These are phyloP conservation scores for Alternaria metachromatica DNA, from an alignment of 2,329 filamentous ascomycete genomes.

Conservation along the genomic window DNA sequence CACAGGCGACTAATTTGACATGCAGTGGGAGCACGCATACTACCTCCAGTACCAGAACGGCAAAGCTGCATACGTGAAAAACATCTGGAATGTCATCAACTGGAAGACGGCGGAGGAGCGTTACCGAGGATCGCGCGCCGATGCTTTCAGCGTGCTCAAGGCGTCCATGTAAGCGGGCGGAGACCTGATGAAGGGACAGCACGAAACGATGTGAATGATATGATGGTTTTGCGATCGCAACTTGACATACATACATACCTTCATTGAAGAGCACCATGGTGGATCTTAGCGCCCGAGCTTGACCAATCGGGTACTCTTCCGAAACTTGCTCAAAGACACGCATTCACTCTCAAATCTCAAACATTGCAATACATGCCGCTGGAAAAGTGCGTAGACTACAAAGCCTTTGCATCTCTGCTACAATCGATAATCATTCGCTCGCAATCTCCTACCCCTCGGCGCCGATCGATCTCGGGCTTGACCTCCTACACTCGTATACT, in stretches of 20 bases:
- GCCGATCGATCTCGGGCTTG: not conserved
- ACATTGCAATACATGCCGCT: not conserved
- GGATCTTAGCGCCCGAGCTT: conserved; percentile 17
- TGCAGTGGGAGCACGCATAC: conserved; percentile 84
- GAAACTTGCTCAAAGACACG: conserved; percentile 49
- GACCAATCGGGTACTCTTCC: conserved; percentile 40
- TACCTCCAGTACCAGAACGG: conserved; percentile 84
- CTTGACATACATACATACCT: not conserved
- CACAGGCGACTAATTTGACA: not conserved
- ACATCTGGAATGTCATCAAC: conserved; percentile 80
- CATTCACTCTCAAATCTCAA: conserved; percentile 31
- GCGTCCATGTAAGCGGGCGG: conserved; percentile 36
- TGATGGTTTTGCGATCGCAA: not conserved
- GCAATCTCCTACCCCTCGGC: not conserved
- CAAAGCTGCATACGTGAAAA: conserved; percentile 76
- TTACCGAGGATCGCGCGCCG: conserved; percentile 57
- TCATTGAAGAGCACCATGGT: conserved; percentile 30
- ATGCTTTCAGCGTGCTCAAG: conserved; percentile 50
- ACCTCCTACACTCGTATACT: not conserved
- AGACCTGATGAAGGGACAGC: too few species aligned
- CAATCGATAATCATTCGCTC: not conserved
- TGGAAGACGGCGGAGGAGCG: conserved; percentile 74
- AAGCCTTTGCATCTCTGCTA: not conserved
- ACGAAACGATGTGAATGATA: not conserved
- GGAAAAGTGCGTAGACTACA: not conserved